A percentile compares a stretch with the other conserved stretches of the same genome.
phyloP scores from a whole-genome alignment of 2,329 filamentous ascomycete genomes.

The Fulvia fulva region DNA sequence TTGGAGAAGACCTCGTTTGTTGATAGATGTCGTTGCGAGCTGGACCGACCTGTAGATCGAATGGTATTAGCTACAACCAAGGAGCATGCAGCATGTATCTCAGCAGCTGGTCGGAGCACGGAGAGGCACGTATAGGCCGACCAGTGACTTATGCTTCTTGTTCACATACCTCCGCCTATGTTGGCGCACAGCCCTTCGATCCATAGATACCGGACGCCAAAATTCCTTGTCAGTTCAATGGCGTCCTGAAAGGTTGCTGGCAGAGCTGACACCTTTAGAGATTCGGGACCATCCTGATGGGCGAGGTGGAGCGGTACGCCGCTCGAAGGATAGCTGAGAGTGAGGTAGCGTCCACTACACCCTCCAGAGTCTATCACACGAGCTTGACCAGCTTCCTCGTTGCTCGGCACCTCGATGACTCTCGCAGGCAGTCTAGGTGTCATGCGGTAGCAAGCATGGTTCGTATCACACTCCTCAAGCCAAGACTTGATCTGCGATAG shows the following conservation, averaged over 20 bases:
- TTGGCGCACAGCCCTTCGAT: conserved; percentile 7
- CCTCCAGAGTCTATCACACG: background rate
- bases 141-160: no score
- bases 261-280: background rate
- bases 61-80: no score
- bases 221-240: background rate
- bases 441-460: background rate
- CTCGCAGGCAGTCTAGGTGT: background rate
- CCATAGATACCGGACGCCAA: conserved; percentile 7
- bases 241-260: conserved; percentile 5
- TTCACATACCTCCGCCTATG: no score
- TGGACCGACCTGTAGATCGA: background rate
- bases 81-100: no score
- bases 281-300: no score
- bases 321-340: background rate
- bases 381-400: background rate
- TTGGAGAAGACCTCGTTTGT: background rate
- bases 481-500: background rate
- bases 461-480: background rate
- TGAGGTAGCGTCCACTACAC: background rate
- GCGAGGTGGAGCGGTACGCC: background rate
- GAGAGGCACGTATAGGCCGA: no score
- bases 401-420: background rate
- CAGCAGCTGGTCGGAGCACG: no score
- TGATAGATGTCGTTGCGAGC: background rate